phyloP scores from a whole-genome alignment of 176 grass and related monocot species.

The Alopecurus myosuroides region DNA sequence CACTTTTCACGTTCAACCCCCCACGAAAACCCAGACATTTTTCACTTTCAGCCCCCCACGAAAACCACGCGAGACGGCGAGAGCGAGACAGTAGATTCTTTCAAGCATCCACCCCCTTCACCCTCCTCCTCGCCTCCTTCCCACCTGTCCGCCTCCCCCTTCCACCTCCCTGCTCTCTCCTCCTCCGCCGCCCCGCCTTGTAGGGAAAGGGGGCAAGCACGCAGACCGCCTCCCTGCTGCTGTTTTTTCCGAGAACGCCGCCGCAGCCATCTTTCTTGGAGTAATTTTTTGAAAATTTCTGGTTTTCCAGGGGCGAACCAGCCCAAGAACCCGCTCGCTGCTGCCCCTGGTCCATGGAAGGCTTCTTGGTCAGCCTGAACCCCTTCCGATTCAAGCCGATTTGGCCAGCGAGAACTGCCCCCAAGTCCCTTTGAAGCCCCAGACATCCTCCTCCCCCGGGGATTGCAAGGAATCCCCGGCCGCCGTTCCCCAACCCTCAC shows the following conservation, averaged over 20 bases:
- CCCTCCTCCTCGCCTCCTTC: slow-evolving; percentile 3
- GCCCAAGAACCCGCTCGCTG: background rate
- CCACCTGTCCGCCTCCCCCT: slow-evolving; percentile 15
- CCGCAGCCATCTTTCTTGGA: slow-evolving; percentile 14
- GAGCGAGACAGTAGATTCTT: slow-evolving; percentile 10
- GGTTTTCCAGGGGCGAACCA: background rate
- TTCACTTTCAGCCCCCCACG: background rate
- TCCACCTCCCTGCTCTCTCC: background rate
- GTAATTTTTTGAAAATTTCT: background rate
- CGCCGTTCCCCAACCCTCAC: background rate
- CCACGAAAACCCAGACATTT: background rate
- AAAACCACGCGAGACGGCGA: too few species aligned
- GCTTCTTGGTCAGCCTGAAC: slow-evolving; percentile 78
- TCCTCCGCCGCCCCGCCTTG: background rate
- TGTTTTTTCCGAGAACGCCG: background rate
- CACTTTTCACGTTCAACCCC: background rate
- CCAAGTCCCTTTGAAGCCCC: slow-evolving; percentile 35
- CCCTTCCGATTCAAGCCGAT: slow-evolving; percentile 82
- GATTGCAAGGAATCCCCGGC: slow-evolving; percentile 32
- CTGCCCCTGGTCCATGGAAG: slow-evolving; percentile 50
- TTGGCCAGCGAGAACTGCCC: slow-evolving; percentile 21
- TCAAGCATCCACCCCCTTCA: background rate
- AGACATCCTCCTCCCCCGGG: slow-evolving; percentile 14
- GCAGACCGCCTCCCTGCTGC: background rate
- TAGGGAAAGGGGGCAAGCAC: background rate